Conservation (phyloP, 225 moss, liverwort and hornwort genomes). For the Climacium dendroides region DNA sequence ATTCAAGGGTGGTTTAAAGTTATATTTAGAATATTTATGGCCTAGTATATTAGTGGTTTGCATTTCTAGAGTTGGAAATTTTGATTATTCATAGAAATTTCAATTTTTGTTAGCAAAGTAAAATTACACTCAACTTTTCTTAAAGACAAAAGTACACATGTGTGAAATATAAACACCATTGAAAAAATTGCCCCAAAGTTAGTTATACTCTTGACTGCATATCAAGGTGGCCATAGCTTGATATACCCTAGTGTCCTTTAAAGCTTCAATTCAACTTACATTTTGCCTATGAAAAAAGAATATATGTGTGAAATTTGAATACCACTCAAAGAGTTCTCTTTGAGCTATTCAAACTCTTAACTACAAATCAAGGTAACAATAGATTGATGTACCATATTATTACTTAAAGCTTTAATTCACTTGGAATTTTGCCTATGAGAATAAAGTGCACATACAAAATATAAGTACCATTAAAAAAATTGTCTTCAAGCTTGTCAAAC, state of each 20-base stretch:
- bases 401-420: neutral
- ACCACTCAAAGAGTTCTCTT: neutral
- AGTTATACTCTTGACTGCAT: neutral
- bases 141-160: neutral
- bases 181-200: neutral
- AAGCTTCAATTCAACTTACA: neutral
- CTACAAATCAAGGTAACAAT: neutral
- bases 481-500: accelerated
- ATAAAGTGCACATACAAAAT: accelerated
- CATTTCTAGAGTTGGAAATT: neutral
- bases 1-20: neutral
- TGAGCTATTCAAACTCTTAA: neutral
- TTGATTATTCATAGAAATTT: neutral
- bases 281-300: neutral
- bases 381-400: neutral
- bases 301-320: neutral
- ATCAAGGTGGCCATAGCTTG: neutral
- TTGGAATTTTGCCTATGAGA: too few relatives aligned
- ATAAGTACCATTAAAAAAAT: neutral
- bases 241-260: accelerated
- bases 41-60: accelerated
- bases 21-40: neutral
- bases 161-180: neutral
- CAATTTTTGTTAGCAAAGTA: neutral
- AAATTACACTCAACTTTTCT: neutral